A percentile compares a stretch with the other conserved stretches of the same genome.
These are phyloP conservation scores for Dactylellina drechsleri DNA, from an alignment of 2,329 filamentous ascomycete genomes.

Conservation along the genomic window DNA sequence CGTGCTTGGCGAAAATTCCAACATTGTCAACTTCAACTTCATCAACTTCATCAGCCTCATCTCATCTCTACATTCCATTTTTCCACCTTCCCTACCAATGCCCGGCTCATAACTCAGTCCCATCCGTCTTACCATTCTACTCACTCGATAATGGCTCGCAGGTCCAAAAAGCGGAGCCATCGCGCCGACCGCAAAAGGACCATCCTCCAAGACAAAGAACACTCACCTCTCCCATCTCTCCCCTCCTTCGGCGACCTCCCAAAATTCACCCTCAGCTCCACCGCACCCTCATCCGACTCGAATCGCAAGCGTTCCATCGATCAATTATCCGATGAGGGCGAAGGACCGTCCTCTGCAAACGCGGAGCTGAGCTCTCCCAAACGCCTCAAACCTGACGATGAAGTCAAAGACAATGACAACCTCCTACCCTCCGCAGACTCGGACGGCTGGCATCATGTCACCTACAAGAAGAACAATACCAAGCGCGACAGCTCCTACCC, in stretches of 20 bases:
- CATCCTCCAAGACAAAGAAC: constrained; percentile 13
- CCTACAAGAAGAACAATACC: constrained; percentile 54
- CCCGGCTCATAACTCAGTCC: not conserved
- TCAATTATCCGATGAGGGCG: constrained; percentile 13
- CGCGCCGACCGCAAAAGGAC: constrained; percentile 39
- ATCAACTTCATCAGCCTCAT: constrained; percentile 3
- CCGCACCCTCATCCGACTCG: not conserved
- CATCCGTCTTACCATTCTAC: not conserved
- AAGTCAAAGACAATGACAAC: not conserved
- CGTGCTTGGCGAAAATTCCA: constrained; percentile 30
- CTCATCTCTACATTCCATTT: not conserved
- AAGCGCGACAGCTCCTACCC: constrained; percentile 58
- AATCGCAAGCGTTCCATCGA: constrained; percentile 24
- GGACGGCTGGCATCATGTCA: constrained; percentile 45
- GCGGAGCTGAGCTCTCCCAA: constrained; percentile 14
- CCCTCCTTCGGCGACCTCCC: constrained; percentile 46
- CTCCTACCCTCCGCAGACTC: not conserved
- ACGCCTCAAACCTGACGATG: constrained; percentile 14
- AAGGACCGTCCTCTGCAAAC: not conserved
- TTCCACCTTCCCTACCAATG: not conserved
- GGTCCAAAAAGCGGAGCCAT: constrained; percentile 36
- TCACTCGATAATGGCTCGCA: constrained; percentile 24
- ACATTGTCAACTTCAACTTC: not conserved
- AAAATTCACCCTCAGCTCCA: constrained; percentile 32
- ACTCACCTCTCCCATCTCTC: constrained; percentile 37